Conservation (phyloP, 495 filamentous ascomycete species). For the Beverwykella pulmonaria region DNA sequence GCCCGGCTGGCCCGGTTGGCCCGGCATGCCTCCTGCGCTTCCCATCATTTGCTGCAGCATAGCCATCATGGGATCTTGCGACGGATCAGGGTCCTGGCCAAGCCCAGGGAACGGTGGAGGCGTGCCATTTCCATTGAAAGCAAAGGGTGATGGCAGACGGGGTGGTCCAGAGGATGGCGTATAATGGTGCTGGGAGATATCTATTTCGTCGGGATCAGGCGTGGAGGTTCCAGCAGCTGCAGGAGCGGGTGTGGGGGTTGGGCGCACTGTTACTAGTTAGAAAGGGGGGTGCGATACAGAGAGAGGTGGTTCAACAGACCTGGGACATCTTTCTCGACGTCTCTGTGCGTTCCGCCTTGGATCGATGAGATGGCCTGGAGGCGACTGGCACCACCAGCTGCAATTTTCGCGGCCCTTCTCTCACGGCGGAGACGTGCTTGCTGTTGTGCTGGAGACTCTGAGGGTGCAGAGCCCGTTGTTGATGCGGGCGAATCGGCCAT, state of each 20-base stretch:
- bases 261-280: conserved; percentile 7
- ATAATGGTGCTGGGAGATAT: conserved; percentile 68
- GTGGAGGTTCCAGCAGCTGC: conserved; percentile 27
- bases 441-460: conserved; percentile 61
- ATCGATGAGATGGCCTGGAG: conserved; percentile 75
- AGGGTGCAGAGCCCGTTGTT: conserved; percentile 13
- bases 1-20: conserved; percentile 40
- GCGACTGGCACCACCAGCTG: conserved; percentile 73
- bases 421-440: conserved; percentile 86
- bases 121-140: conserved; percentile 36
- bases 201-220: conserved; percentile 72
- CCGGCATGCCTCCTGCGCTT: conserved; percentile 45
- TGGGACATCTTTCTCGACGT: conserved; percentile 36
- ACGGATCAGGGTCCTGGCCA: conserved; percentile 38
- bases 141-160: conserved; percentile 31
- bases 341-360: conserved; percentile 23
- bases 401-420: conserved; percentile 86
- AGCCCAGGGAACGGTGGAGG: conserved; percentile 15
- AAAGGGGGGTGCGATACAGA: neutral
- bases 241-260: conserved; percentile 4
- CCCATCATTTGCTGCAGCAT: conserved; percentile 65
- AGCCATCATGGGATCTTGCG: conserved; percentile 62
- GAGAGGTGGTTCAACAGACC: neutral
- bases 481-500: conserved; percentile 34
- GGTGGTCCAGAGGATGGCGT: conserved; percentile 39